Evolutionary conservation across 345 rosid genomes (phyloP), one percentile per base, ranked within the genome.

Genomic region (Camelina sativa): DNA sequence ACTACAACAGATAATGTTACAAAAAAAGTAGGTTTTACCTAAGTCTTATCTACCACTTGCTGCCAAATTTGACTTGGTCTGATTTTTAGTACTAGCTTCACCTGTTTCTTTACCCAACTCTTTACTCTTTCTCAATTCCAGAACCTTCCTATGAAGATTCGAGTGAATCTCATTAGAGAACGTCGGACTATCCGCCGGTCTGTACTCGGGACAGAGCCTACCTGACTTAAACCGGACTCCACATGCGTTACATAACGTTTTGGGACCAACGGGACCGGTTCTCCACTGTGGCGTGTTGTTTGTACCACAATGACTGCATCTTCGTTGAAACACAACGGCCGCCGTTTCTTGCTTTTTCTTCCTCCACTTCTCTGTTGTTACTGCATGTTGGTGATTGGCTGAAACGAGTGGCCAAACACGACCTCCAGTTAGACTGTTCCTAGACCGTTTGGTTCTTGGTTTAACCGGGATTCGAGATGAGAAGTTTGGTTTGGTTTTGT

Each of bases 231-330:
- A 84, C 53, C 98, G 93, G 44, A 95, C 98, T 3, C 99, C 99
- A 40, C 99, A 95, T 1, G 99, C 99, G 69, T 95, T 95, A 89
- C 99, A 90, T 8, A 95, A 96, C 3, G 99, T 92, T 82, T 95
- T 95, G 2, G 97, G 98, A 66, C 99, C 99, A 84, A 86, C 76
- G n/a, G 99, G 99, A 11, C 99, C 99, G 15, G 97, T 94, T 75
- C 99, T 83, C 99, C 99, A 95, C 60, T 95, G 99, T 0, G 99
- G 99, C 2, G 99, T 95, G 83, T 85, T 90, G 25, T 93, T 92
- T 58, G 90, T 85, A 74, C 92, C 97, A 47, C 98, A 95, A 72
- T 95, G 99, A 84, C 91, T 67, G 63, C 99, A 95, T 82, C 89
- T 95, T 84, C 98, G 78, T 35, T 71, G 80, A 40, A 77, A 77